phyloP scores from a whole-genome alignment of 257 asterid genomes.

The Forsythia suspensa region DNA sequence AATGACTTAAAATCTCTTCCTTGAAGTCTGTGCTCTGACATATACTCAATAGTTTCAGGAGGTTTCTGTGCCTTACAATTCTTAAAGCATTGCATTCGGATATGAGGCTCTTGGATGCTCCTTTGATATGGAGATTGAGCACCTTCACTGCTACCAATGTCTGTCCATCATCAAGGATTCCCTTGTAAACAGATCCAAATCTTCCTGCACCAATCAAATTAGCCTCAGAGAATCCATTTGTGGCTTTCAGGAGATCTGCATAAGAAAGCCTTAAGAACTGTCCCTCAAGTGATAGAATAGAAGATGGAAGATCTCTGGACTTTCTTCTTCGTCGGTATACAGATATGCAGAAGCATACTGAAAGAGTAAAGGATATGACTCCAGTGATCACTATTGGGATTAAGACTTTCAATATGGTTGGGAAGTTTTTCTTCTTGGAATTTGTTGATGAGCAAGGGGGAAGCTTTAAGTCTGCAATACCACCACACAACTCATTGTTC shows the following conservation, averaged over 20 bases:
- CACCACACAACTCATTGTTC: neutral
- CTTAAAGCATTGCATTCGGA: constrained; percentile 24
- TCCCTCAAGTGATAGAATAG: neutral
- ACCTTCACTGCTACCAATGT: constrained; percentile 21
- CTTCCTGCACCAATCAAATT: constrained; percentile 29
- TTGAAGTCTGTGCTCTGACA: constrained; percentile 23
- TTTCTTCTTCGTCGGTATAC: neutral
- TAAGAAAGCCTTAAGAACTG: constrained; percentile 14
- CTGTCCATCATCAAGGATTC: constrained; percentile 13
- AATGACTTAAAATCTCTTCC: constrained; percentile 29
- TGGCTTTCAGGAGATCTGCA: constrained; percentile 19
- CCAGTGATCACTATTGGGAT: neutral
- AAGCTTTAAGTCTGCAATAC: neutral
- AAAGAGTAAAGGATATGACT: neutral
- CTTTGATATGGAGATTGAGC: constrained; percentile 17
- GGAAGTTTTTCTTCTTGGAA: neutral
- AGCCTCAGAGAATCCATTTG: constrained; percentile 18
- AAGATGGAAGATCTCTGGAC: neutral
- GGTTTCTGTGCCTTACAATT: constrained; percentile 22
- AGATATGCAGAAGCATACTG: neutral
- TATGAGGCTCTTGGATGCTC: constrained; percentile 29
- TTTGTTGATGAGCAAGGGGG: neutral
- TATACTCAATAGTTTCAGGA: constrained; percentile 20
- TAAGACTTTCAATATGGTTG: constrained; percentile 6
- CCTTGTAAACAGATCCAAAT: constrained; percentile 27